Conservation (phyloP, 805 yeast genomes). For the Tanozyma kutaoensis region DNA sequence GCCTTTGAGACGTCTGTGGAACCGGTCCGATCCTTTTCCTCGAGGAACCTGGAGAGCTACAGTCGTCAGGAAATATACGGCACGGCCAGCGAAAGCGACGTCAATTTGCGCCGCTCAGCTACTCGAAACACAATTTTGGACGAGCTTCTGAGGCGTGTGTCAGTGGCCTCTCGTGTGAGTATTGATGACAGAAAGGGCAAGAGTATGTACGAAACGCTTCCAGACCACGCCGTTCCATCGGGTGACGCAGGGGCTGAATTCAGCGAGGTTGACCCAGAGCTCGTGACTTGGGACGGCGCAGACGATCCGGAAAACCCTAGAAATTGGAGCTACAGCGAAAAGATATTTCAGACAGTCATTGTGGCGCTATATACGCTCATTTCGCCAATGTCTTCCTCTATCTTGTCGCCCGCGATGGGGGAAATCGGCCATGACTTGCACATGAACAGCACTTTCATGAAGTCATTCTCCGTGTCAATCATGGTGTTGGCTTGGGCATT, state of each 20-base stretch:
- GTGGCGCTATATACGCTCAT: slow-evolving; percentile 44
- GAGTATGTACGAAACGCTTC: slow-evolving; percentile 6
- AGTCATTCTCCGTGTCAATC: slow-evolving; percentile 31
- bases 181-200: not conserved
- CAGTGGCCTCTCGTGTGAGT: slow-evolving; percentile 5
- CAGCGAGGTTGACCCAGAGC: slow-evolving; percentile 43
- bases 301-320: slow-evolving; percentile 53
- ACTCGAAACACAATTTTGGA: slow-evolving; percentile 31
- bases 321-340: slow-evolving; percentile 37
- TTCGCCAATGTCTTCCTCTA: slow-evolving; percentile 51
- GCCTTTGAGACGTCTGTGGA: too few relatives aligned
- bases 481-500: slow-evolving; percentile 61
- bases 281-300: slow-evolving; percentile 54
- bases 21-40: too few relatives aligned
- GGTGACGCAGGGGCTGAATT: slow-evolving; percentile 40
- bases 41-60: too few relatives aligned
- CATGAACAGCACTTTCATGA: slow-evolving; percentile 10
- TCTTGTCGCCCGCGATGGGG: slow-evolving; percentile 46
- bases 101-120: slow-evolving; percentile 26
- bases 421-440: slow-evolving; percentile 32
- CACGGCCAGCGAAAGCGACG: slow-evolving; percentile 18
- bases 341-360: slow-evolving; percentile 29
- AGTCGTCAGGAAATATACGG: slow-evolving; percentile 32
- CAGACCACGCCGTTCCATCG: slow-evolving; percentile 20
- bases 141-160: slow-evolving; percentile 16